Evolutionary conservation across 1,139 yeast genomes (phyloP).

Genomic region (Geotrichum klebahnii): DNA sequence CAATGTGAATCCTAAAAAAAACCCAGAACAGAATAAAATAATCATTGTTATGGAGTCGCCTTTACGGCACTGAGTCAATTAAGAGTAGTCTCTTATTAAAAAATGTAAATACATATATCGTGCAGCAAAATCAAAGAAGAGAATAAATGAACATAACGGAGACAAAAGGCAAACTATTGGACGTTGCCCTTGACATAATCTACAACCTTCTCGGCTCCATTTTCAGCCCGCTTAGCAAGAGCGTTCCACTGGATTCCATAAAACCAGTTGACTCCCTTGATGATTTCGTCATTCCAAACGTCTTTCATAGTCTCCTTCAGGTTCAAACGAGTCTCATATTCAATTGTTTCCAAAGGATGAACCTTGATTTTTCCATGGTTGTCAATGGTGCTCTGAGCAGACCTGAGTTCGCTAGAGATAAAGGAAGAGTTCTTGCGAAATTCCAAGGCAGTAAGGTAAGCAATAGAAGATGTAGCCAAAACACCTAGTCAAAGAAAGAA

Average conservation of each 20-base stretch:
- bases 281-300: constrained; percentile 76
- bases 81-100: too few species aligned
- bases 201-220: constrained; percentile 17
- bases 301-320: constrained; percentile 66
- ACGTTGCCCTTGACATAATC: constrained; percentile 16
- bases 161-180: constrained; percentile 1
- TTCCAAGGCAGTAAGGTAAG: constrained; percentile 61
- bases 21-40: too few species aligned
- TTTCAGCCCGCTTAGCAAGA: constrained; percentile 20
- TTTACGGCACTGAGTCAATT: too few species aligned
- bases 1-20: too few species aligned
- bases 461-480: constrained; percentile 58
- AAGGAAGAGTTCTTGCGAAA: constrained; percentile 49
- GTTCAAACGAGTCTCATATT: constrained; percentile 46
- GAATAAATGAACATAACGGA: neutral
- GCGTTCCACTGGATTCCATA: constrained; percentile 36
- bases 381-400: constrained; percentile 50
- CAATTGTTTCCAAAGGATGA: constrained; percentile 27
- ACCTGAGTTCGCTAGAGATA: constrained; percentile 49
- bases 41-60: too few species aligned
- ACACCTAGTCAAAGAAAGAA: constrained; percentile 53
- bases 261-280: constrained; percentile 60
- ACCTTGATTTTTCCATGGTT: constrained; percentile 37
- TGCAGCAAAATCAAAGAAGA: too few species aligned
- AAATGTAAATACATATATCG: too few species aligned